Evolutionary conservation across 2,329 filamentous ascomycete species (phyloP).

Genomic region (Claviceps lovelessii): DNA sequence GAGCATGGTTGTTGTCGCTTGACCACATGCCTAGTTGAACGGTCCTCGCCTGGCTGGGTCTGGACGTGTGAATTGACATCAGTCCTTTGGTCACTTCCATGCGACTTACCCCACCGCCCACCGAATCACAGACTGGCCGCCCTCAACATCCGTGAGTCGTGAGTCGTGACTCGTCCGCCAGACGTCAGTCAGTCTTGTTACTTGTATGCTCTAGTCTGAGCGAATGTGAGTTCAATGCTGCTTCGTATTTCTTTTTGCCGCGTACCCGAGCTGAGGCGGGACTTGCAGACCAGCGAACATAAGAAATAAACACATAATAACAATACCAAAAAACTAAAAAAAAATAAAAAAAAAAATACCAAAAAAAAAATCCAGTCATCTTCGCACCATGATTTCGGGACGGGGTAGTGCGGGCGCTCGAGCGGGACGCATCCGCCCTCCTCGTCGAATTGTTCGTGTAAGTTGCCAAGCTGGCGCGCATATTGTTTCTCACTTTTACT

Average conservation of each 20-base stretch:
- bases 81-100: not conserved
- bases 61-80: not conserved
- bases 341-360: not conserved
- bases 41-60: not conserved
- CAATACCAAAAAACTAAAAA: not conserved
- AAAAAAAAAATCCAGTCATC: not conserved
- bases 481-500: not conserved
- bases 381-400: constrained; percentile 31
- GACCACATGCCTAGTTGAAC: not conserved
- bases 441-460: constrained; percentile 29
- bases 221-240: too few relatives aligned
- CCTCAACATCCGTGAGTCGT: not conserved
- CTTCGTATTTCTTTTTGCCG: not conserved
- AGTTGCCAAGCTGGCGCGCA: constrained; percentile 10
- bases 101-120: not conserved
- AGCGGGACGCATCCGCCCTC: constrained; percentile 27
- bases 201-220: not conserved
- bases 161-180: not conserved
- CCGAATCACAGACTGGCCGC: not conserved
- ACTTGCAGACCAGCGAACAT: not conserved
- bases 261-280: not conserved
- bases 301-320: not conserved
- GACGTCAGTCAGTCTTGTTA: not conserved
- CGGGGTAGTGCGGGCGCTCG: constrained; percentile 29
- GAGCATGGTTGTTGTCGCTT: not conserved